Evolutionary conservation across 192 early-diverging fungal genomes (phyloP), one percentile per base, ranked within the genome.

Genomic region (Linnemannia zychae): DNA sequence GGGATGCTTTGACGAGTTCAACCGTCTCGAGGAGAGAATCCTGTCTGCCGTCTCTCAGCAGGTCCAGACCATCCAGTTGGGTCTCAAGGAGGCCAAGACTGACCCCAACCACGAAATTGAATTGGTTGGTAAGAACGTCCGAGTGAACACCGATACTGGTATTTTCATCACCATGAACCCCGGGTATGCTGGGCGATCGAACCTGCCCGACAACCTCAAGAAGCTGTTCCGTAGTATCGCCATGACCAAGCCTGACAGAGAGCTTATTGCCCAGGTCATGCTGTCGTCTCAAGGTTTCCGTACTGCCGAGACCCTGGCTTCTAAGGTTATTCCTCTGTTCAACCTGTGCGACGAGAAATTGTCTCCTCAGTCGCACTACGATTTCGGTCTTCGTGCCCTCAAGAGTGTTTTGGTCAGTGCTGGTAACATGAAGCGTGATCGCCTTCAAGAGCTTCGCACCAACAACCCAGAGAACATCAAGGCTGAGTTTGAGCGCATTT

Each of bases 1-100:
- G 98, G 98, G 99, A 74, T 98, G 98, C 90, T 99, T 99, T 87
- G 98, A 99, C 89, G 98, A 99, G 90, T 99, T 99, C 89, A 99
- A 99, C 88, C 95, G 99, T 67, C 88, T 99, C 67, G 97, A 98
- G 84, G 99, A 99, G 90, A 91, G 97, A 70, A 99, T 99, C 71
- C 87, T 99, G 75, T 99, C 97, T 44, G 99, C 99, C 20, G 98
- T 99, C 17, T 99, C 97, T 22, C 99, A 99, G 89, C 98, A 99
- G 90, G 96, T 99, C 31, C 99, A 99, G 87, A 95, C 97, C 7
- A 99, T 99, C 82, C 99, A 99, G 88, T 86, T 98, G 34, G 99
- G 99, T 22, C 90, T 99, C 46, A 94, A 94, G 33, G 82, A 84
- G 49, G 82, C 86, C 7, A 89, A 84, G 46, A 82, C 81, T 24